Evolutionary conservation across 2,329 filamentous ascomycete species (phyloP).

Genomic region (Fusarium pseudocircinatum): DNA sequence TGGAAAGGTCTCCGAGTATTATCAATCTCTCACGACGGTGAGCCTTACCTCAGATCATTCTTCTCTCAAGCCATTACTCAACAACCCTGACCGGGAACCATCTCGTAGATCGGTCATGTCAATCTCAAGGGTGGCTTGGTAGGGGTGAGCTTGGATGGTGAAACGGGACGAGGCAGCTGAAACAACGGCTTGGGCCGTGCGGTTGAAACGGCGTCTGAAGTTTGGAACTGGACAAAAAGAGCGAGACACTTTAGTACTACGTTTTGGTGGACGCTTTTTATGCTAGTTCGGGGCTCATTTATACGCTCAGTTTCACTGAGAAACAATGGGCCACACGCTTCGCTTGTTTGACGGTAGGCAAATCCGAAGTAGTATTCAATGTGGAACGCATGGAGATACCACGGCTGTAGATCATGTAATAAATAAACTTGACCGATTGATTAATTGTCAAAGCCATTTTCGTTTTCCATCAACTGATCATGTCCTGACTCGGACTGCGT

Average conservation of each 20-base stretch:
- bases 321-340: neutral
- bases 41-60: constrained; percentile 13
- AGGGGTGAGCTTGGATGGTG: constrained; percentile 11
- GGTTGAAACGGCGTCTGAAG: constrained; percentile 6
- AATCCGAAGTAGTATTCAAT: constrained; percentile 9
- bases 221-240: neutral
- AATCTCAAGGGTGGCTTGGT: neutral
- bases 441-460: neutral
- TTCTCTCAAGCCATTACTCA: neutral
- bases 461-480: neutral
- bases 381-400: neutral
- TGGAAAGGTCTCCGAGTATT: constrained; percentile 23
- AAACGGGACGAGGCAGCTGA: constrained; percentile 27
- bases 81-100: neutral
- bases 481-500: neutral
- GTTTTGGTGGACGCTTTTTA: neutral
- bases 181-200: constrained; percentile 20
- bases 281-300: neutral
- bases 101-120: neutral
- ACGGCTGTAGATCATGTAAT: neutral
- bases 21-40: constrained; percentile 15
- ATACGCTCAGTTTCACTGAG: constrained; percentile 9
- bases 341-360: constrained; percentile 1
- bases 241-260: neutral
- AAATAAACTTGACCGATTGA: neutral